These are phyloP conservation scores for Mucor racemosus DNA, from an alignment of 371 early-diverging fungal species.

Conservation along the genomic window DNA sequence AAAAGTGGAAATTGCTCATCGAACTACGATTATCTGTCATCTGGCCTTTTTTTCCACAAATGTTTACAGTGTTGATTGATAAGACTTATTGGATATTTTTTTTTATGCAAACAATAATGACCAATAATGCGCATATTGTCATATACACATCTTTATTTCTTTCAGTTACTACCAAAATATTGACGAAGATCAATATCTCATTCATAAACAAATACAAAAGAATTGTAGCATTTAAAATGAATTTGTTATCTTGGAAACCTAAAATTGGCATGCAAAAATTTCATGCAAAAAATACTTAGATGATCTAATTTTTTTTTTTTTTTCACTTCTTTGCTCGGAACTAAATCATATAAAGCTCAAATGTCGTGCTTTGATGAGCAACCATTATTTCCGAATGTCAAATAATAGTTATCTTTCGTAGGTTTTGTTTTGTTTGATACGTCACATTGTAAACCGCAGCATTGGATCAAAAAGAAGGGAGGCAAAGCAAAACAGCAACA, in stretches of 20 bases:
- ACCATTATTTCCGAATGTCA: conserved; percentile 6
- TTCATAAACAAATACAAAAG: too few relatives aligned
- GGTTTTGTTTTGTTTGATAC: not conserved
- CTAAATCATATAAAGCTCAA: not conserved
- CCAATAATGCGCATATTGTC: too few relatives aligned
- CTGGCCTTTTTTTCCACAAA: not conserved
- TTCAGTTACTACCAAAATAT: too few relatives aligned
- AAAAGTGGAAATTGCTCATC: conserved; percentile 3
- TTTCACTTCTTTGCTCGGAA: not conserved
- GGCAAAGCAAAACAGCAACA: conserved; percentile 5
- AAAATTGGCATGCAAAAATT: too few relatives aligned
- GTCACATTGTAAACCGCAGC: conserved; percentile 1
- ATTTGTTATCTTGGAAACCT: too few relatives aligned
- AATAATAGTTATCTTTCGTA: not conserved
- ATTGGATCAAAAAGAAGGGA: not conserved
- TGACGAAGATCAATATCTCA: too few relatives aligned
- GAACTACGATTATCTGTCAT: not conserved
- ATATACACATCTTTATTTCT: too few relatives aligned
- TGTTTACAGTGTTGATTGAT: not conserved
- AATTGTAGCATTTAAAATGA: too few relatives aligned
- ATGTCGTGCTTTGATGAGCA: conserved; percentile 8
- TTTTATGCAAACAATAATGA: too few relatives aligned
- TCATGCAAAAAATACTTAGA: too few relatives aligned
- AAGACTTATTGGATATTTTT: too few relatives aligned
- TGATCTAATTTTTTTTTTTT: too few relatives aligned